These are phyloP conservation scores for Amylocarpus encephaloides DNA, from an alignment of 2,329 filamentous ascomycete genomes.

Conservation along the genomic window DNA sequence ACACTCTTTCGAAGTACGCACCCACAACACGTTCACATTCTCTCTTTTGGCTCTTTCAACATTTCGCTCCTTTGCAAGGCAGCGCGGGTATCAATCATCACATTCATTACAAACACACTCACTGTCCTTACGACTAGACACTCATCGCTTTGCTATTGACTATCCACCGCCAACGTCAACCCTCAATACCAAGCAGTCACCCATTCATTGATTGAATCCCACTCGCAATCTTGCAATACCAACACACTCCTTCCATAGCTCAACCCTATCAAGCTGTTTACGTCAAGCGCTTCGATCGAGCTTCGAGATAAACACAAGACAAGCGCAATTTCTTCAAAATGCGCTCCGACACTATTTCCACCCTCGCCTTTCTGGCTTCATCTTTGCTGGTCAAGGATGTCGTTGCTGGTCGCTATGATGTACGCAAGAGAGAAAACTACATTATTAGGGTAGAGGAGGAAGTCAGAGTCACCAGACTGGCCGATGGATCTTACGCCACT, in stretches of 20 bases:
- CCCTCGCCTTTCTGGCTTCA: constrained; percentile 24
- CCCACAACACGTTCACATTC: constrained; percentile 1
- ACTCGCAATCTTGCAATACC: constrained; percentile 3
- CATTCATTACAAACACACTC: constrained; percentile 6
- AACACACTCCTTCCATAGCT: constrained; percentile 3
- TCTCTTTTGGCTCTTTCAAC: constrained; percentile 2
- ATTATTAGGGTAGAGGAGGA: constrained; percentile 14
- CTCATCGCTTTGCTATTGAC: not conserved
- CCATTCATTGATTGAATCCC: constrained; percentile 23
- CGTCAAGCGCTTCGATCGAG: not conserved
- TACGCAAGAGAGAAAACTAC: constrained; percentile 18
- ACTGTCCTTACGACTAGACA: not conserved
- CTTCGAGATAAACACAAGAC: not conserved
- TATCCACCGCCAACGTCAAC: not conserved
- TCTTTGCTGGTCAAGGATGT: constrained; percentile 30
- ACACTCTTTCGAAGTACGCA: constrained; percentile 3
- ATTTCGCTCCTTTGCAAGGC: constrained; percentile 12
- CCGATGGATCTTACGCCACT: constrained; percentile 20
- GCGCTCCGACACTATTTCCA: constrained; percentile 24
- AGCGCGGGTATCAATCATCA: constrained; percentile 8
- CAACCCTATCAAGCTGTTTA: not conserved
- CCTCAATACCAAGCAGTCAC: constrained; percentile 1
- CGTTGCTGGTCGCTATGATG: constrained; percentile 16
- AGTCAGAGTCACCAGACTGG: constrained; percentile 20
- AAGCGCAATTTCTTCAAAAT: constrained; percentile 13